phyloP scores from a whole-genome alignment of 164 flowering plant genomes.

The Tetrastigma voinierianum region DNA sequence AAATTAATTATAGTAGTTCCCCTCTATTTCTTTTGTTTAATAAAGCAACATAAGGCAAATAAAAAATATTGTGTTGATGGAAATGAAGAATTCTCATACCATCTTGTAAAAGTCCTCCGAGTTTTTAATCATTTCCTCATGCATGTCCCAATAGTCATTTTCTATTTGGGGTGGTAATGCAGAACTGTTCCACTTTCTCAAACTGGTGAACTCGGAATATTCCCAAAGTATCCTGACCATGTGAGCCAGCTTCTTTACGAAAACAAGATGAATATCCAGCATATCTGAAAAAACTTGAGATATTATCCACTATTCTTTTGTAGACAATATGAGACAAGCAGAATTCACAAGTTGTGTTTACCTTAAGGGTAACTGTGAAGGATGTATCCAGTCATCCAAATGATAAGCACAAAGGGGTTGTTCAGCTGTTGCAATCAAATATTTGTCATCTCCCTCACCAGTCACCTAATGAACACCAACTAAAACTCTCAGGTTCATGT shows the following conservation, averaged over 20 bases:
- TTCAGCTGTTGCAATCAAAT: slow-evolving; percentile 94
- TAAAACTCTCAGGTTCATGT: neutral
- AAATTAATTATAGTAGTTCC: neutral
- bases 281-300: slow-evolving; percentile 47
- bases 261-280: slow-evolving; percentile 97
- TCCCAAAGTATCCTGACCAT: slow-evolving; percentile 93
- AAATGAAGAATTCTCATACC: slow-evolving; percentile 33
- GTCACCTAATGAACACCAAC: slow-evolving; percentile 58
- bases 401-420: slow-evolving; percentile 98
- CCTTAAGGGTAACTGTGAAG: slow-evolving; percentile 84
- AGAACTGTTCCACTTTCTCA: slow-evolving; percentile 96
- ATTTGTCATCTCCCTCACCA: slow-evolving; percentile 97
- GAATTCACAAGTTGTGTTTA: slow-evolving; percentile 12
- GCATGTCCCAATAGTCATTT: slow-evolving; percentile 88
- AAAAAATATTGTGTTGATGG: neutral
- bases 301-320: slow-evolving; percentile 1
- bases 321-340: neutral
- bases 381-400: slow-evolving; percentile 94
- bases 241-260: slow-evolving; percentile 98
- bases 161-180: slow-evolving; percentile 77
- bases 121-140: slow-evolving; percentile 75
- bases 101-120: slow-evolving; percentile 79
- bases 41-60: neutral
- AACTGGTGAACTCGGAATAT: slow-evolving; percentile 96
- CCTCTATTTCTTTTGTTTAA: too few species aligned